phyloP scores from a whole-genome alignment of 495 filamentous ascomycete genomes.

The Schizothecium vesticola region DNA sequence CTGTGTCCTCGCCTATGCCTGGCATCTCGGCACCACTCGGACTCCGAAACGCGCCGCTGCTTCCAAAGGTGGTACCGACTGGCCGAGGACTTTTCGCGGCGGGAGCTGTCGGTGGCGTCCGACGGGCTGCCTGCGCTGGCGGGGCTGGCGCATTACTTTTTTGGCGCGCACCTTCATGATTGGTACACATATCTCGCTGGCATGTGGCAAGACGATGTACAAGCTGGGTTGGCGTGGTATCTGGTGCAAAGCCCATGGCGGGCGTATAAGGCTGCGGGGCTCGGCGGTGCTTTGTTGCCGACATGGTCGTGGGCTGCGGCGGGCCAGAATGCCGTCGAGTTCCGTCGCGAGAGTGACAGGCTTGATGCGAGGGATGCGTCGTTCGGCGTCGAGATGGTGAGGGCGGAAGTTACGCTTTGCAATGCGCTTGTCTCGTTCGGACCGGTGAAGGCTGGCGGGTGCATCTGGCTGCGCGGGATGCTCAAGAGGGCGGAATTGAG shows the following conservation, averaged over 20 bases:
- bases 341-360: not conserved
- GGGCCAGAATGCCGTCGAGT: not conserved
- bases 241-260: not conserved
- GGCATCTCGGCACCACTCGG: not conserved
- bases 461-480: not conserved
- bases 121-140: not conserved
- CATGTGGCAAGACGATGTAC: not conserved
- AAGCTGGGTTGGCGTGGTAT: not conserved
- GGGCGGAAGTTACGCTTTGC: not conserved
- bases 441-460: not conserved
- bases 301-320: not conserved
- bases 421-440: not conserved
- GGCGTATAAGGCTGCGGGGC: not conserved
- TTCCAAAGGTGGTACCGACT: not conserved
- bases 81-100: not conserved
- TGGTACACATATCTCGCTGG: not conserved
- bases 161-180: not conserved
- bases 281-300: not conserved
- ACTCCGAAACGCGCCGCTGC: not conserved
- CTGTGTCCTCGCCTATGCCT: not conserved
- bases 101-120: not conserved
- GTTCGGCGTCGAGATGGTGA: not conserved
- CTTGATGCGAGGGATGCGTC: not conserved
- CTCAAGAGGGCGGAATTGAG: not conserved
- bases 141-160: not conserved